These are phyloP conservation scores for Pseudocercospora crystallina DNA, from an alignment of 2,329 filamentous ascomycete genomes.

Conservation along the genomic window DNA sequence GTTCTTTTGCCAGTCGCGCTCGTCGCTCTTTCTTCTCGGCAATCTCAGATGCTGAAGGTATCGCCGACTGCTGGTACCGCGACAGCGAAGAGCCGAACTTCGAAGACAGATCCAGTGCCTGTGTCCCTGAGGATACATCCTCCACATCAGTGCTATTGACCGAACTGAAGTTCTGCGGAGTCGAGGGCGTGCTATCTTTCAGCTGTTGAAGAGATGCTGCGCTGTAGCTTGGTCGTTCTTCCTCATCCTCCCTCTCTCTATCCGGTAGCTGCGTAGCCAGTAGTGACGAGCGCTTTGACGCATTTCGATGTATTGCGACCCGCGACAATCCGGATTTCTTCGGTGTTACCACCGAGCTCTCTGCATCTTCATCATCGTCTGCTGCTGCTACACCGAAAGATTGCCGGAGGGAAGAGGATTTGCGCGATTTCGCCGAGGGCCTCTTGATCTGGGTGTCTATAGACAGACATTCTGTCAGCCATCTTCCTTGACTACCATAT, in stretches of 20 bases:
- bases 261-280: conserved; percentile 50
- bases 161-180: conserved; percentile 62
- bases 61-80: conserved; percentile 45
- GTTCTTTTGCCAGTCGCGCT: conserved; percentile 72
- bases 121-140: conserved; percentile 47
- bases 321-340: conserved; percentile 64
- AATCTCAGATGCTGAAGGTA: conserved; percentile 83
- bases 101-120: conserved; percentile 47
- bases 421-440: conserved; percentile 57
- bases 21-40: conserved; percentile 86
- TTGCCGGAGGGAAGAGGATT: conserved; percentile 71
- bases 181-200: conserved; percentile 79
- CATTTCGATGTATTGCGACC: conserved; percentile 66
- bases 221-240: conserved; percentile 76
- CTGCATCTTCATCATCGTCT: conserved; percentile 55
- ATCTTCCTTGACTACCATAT: conserved; percentile 19
- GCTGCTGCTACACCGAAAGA: conserved; percentile 69
- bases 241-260: conserved; percentile 56
- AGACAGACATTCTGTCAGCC: conserved; percentile 41
- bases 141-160: conserved; percentile 37
- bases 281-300: conserved; percentile 54
- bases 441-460: conserved; percentile 55
- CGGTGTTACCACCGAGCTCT: conserved; percentile 56
- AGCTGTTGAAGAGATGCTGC: conserved; percentile 84
- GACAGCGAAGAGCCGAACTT: conserved; percentile 56